phyloP scores from a whole-genome alignment of 2,329 filamentous ascomycete genomes.

The Fusarium proliferatum region DNA sequence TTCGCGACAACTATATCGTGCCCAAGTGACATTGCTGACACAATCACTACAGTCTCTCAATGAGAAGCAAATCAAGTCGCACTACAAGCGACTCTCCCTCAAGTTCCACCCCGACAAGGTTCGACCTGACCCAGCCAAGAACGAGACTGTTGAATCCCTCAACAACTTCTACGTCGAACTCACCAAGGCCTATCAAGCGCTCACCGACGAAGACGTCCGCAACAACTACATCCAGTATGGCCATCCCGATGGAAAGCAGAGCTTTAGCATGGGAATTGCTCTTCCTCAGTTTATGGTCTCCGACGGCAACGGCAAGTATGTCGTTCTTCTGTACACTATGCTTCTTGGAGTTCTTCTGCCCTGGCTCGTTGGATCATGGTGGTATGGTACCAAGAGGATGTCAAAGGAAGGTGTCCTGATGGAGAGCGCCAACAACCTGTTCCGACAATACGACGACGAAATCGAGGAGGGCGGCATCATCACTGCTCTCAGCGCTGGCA shows the following conservation, averaged over 20 bases:
- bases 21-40: constrained; percentile 17
- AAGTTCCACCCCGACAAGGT: constrained; percentile 95
- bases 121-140: constrained; percentile 83
- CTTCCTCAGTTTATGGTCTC: constrained; percentile 92
- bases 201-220: constrained; percentile 96
- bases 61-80: constrained; percentile 91
- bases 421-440: constrained; percentile 93
- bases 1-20: background rate
- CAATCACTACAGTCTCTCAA: constrained; percentile 69
- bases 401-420: constrained; percentile 95
- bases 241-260: constrained; percentile 97
- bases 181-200: constrained; percentile 96
- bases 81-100: constrained; percentile 87
- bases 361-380: constrained; percentile 96
- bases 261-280: constrained; percentile 96
- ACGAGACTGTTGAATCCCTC: constrained; percentile 85
- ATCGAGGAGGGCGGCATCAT: constrained; percentile 85
- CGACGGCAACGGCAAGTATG: constrained; percentile 95
- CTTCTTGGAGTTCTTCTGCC: constrained; percentile 91
- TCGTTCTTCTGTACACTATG: constrained; percentile 87
- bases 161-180: constrained; percentile 94
- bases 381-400: constrained; percentile 94
- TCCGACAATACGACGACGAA: constrained; percentile 89
- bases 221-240: constrained; percentile 98
- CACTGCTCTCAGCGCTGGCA: constrained; percentile 82